Evolutionary conservation across 768 basidiomycete genomes (phyloP).

Genomic region (Dacryopinax spathularia): DNA sequence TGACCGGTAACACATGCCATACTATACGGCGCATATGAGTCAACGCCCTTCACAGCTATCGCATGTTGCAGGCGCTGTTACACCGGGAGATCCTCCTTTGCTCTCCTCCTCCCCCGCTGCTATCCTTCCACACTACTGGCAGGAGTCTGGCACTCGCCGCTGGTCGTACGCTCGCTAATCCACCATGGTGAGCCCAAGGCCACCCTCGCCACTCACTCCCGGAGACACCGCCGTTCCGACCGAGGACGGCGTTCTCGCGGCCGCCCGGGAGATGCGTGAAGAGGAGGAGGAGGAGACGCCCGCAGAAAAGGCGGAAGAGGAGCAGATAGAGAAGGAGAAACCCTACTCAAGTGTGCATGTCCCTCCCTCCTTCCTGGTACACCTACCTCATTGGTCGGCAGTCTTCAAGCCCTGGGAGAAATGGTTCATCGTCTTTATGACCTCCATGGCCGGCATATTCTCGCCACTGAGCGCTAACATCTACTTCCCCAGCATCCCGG

Average conservation of each 20-base stretch:
- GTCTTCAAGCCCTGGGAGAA: constrained; percentile 45
- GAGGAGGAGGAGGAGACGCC: background rate
- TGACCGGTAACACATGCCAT: too few species aligned
- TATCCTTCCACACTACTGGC: too few species aligned
- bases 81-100: too few species aligned
- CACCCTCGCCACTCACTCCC: background rate
- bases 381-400: constrained; percentile 9
- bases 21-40: too few species aligned
- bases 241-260: background rate
- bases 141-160: too few species aligned
- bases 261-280: background rate
- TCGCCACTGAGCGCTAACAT: constrained; percentile 64
- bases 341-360: background rate
- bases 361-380: background rate
- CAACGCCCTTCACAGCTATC: too few species aligned
- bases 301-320: background rate
- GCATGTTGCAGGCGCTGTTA: too few species aligned
- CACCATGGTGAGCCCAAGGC: background rate
- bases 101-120: too few species aligned
- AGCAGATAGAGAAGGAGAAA: background rate
- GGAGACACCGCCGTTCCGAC: background rate
- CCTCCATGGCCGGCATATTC: constrained; percentile 37
- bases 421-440: constrained; percentile 51
- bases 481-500: constrained; percentile 67
- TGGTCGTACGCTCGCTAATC: too few species aligned